phyloP scores from a whole-genome alignment of 31 red algal genomes.

The Pterothamnion heteromorphum region DNA sequence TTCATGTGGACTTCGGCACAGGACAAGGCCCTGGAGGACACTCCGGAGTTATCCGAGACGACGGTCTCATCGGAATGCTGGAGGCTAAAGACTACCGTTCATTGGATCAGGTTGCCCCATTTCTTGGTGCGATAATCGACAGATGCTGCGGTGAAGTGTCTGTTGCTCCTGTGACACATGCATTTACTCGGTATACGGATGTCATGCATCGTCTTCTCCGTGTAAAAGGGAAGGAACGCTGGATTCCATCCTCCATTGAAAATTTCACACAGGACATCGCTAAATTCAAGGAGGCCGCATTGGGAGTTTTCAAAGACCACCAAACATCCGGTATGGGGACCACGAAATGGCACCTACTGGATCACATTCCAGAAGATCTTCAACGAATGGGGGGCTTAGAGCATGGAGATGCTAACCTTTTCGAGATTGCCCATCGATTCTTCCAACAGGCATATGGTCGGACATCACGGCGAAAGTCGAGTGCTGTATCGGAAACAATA shows the following conservation, averaged over 20 bases:
- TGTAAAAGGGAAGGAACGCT: neutral
- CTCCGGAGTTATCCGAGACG: neutral
- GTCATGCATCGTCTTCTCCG: neutral
- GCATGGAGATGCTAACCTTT: slow-evolving; percentile 26
- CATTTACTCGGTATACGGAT: slow-evolving; percentile 37
- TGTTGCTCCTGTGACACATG: neutral
- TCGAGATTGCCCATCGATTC: neutral
- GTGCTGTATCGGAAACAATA: slow-evolving; percentile 5
- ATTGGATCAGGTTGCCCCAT: slow-evolving; percentile 18
- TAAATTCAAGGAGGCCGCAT: neutral
- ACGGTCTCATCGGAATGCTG: slow-evolving; percentile 31
- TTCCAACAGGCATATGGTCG: slow-evolving; percentile 29
- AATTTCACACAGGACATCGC: neutral
- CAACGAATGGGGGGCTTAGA: neutral
- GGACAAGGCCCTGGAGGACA: too few relatives aligned
- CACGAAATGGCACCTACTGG: slow-evolving; percentile 32
- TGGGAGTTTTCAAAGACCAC: neutral
- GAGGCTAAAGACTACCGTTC: slow-evolving; percentile 14
- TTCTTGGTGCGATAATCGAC: slow-evolving; percentile 1
- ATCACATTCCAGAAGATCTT: slow-evolving; percentile 16
- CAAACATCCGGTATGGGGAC: slow-evolving; percentile 4
- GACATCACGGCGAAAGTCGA: neutral
- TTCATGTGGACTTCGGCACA: too few relatives aligned
- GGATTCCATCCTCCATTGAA: neutral
- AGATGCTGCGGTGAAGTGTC: slow-evolving; percentile 33